Evolutionary conservation across 2,329 filamentous ascomycete species (phyloP).

Genomic region (Sphaerulina vaccinii): DNA sequence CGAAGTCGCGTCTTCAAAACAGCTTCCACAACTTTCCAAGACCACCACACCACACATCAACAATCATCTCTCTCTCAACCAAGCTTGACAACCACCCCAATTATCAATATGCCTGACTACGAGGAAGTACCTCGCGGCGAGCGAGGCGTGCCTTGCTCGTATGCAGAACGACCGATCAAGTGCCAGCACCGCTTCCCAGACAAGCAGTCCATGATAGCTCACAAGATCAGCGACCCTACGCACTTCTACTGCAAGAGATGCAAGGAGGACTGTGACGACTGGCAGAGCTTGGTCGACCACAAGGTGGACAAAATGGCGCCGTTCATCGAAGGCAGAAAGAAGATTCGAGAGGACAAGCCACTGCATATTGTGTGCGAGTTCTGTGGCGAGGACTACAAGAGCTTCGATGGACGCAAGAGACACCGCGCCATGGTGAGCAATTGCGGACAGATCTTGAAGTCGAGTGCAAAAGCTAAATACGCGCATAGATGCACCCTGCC

Average conservation of each 20-base stretch:
- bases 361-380: conserved; percentile 55
- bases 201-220: conserved; percentile 48
- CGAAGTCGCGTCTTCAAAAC: no score
- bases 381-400: conserved; percentile 58
- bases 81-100: not conserved
- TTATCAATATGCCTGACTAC: conserved; percentile 1
- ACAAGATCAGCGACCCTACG: conserved; percentile 49
- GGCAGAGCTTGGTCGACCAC: conserved; percentile 35
- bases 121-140: conserved; percentile 13
- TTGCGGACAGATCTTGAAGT: not conserved
- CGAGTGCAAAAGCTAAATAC: conserved; percentile 1
- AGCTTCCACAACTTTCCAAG: no score
- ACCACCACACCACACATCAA: no score
- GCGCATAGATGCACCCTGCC: conserved; percentile 41
- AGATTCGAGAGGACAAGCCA: conserved; percentile 29
- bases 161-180: no score
- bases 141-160: conserved; percentile 39
- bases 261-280: conserved; percentile 39
- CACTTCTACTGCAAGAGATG: conserved; percentile 50
- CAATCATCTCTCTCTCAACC: not conserved
- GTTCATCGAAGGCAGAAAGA: conserved; percentile 24
- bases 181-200: conserved; percentile 50
- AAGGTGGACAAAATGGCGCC: conserved; percentile 38
- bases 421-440: conserved; percentile 53
- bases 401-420: conserved; percentile 49